These are phyloP conservation scores for maize (Zea mays) DNA, from an alignment of 176 grass and related monocot genomes.

Conservation along the genomic window DNA sequence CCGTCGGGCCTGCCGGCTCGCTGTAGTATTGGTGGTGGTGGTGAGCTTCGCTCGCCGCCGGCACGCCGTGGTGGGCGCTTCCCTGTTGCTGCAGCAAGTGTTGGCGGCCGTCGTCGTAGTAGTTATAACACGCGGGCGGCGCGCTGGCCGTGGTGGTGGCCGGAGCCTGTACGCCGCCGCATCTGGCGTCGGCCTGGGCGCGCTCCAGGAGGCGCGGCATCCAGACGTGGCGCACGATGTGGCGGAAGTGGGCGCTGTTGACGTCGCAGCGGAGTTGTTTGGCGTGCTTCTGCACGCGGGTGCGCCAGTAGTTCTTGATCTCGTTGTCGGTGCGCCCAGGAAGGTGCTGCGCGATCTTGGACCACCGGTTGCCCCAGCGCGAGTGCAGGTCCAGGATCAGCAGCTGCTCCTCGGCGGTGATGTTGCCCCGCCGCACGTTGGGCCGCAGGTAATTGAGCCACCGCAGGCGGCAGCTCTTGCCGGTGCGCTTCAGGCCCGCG, in stretches of 20 bases:
- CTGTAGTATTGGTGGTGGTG: background rate
- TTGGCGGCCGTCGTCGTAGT: background rate
- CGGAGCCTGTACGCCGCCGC: too few species aligned
- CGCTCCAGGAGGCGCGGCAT: constrained; percentile 84
- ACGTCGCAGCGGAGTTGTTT: constrained; percentile 85
- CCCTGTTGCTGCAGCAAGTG: background rate
- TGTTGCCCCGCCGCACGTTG: constrained; percentile 94
- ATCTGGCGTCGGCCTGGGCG: constrained; percentile 40
- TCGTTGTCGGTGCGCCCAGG: constrained; percentile 91
- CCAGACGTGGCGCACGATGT: constrained; percentile 72
- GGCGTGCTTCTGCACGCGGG: constrained; percentile 90
- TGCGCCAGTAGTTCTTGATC: constrained; percentile 98
- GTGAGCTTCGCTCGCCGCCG: background rate
- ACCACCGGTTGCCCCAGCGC: constrained; percentile 98
- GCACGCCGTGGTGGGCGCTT: background rate
- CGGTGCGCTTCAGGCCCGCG: constrained; percentile 61
- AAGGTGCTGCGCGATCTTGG: constrained; percentile 79
- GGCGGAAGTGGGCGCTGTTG: constrained; percentile 75
- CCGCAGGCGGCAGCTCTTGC: constrained; percentile 94
- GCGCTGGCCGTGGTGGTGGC: constrained; percentile 30
- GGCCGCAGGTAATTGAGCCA: constrained; percentile 98
- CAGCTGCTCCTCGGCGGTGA: constrained; percentile 83
- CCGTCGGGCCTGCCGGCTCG: constrained; percentile 6
- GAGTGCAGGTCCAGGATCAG: constrained; percentile 93
- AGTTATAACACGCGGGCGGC: constrained; percentile 19